Evolutionary conservation across 345 rosid genomes (phyloP), one percentile per base, ranked within the genome.

Genomic region (Dimocarpus longan): DNA sequence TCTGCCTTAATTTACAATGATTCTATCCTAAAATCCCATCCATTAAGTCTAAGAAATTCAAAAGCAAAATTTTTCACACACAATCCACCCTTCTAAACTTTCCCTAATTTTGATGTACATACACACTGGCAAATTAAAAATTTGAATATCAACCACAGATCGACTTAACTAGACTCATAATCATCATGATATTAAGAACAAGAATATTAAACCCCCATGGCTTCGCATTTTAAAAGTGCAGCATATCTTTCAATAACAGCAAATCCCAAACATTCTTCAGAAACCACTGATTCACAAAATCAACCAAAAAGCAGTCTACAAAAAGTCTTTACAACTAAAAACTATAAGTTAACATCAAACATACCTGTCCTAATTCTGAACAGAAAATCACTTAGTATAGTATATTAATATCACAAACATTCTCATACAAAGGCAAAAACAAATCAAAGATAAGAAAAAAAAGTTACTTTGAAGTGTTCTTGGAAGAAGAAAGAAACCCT

Each of bases 401-500:
- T n/a, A n/a, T n/a, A n/a, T n/a, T n/a, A n/a, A n/a, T n/a, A 68
- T 62, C 66, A 56, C 66, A 46, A 26, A 26, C 19, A 62, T 13
- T 43, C 78, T n/a, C 12, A 32, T 44, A 5, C 28, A 10, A 66
- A 56, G 18, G 60, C 52, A 46, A 4, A 13, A 70, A 72, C 19
- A 44, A 22, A 66, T 15, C 8, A 62, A 32, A 60, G 75, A 66
- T 32, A 12, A 6, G 56, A 56, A 71, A 56, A 71, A 39, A 72
- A 10, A 57, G 52, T 73, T 83, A 87, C 90, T 87, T 87, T 52
- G 90, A 4, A 19, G 84, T 78, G 79, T 60, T 83, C 82, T 85
- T 87, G 39, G 88, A 74, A 6, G 88, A 85, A 78, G 90, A 80
- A 48, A 87, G 85, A 82, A 87, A 85, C 69, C 90, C 90, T 73